These are phyloP conservation scores for Metschnikowia lunata DNA, from an alignment of 805 yeast genomes.

Conservation along the genomic window DNA sequence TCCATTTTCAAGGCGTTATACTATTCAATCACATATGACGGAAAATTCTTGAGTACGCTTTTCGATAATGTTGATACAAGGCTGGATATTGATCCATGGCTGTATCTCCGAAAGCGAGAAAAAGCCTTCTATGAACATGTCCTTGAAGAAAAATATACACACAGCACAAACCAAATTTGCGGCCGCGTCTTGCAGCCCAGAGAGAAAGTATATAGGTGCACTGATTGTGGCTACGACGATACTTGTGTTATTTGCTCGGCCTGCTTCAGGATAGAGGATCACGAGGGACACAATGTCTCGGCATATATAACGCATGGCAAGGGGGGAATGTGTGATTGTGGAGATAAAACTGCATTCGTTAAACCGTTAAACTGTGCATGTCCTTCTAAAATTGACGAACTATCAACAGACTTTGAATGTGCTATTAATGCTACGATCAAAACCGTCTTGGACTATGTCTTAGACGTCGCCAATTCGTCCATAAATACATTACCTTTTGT, in stretches of 20 bases:
- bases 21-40: conserved; percentile 21
- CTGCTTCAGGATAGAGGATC: conserved; percentile 70
- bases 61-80: conserved; percentile 8
- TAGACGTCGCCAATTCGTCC: conserved; percentile 40
- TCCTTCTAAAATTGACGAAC: conserved; percentile 12
- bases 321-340: conserved; percentile 65
- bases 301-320: conserved; percentile 45
- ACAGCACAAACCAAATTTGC: conserved; percentile 63
- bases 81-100: conserved; percentile 9
- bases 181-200: conserved; percentile 57
- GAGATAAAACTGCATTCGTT: conserved; percentile 64
- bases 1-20: conserved; percentile 28
- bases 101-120: background rate
- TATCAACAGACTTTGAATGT: conserved; percentile 14
- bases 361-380: conserved; percentile 48
- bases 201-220: conserved; percentile 68
- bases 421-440: conserved; percentile 27
- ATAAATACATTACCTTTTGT: conserved; percentile 39
- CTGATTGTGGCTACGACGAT: conserved; percentile 71
- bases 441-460: conserved; percentile 37
- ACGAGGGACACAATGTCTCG: conserved; percentile 59
- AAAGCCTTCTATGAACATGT: conserved; percentile 9
- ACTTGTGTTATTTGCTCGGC: conserved; percentile 73
- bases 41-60: conserved; percentile 10
- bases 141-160: conserved; percentile 19